These are phyloP conservation scores for Phialophora verrucosa DNA, from an alignment of 2,329 filamentous ascomycete species.

Conservation along the genomic window DNA sequence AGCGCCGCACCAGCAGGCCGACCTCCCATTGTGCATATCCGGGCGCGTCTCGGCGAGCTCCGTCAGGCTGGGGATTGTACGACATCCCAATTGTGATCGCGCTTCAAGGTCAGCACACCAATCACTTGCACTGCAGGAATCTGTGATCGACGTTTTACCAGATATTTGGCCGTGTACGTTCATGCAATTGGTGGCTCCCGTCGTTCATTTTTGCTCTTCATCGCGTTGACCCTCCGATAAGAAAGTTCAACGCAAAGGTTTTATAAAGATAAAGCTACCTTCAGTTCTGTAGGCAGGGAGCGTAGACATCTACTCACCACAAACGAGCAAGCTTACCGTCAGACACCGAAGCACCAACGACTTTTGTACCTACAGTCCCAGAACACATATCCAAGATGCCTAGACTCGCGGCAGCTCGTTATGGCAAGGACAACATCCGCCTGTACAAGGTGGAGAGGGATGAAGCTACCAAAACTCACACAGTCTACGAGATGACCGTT, in stretches of 20 bases:
- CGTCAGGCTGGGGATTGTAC: slow-evolving; percentile 27
- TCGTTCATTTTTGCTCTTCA: slow-evolving; percentile 23
- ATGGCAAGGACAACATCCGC: slow-evolving; percentile 90
- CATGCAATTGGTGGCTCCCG: slow-evolving; percentile 29
- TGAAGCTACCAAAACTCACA: slow-evolving; percentile 75
- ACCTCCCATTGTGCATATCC: not conserved
- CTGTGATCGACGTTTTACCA: slow-evolving; percentile 33
- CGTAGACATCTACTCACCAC: slow-evolving; percentile 1
- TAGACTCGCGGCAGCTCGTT: slow-evolving; percentile 53
- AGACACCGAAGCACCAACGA: not conserved
- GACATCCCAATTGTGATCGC: slow-evolving; percentile 8
- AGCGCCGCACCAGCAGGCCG: not conserved
- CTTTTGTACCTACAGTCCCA: not conserved
- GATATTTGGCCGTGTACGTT: slow-evolving; percentile 18
- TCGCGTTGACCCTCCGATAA: slow-evolving; percentile 30
- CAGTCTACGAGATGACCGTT: slow-evolving; percentile 93
- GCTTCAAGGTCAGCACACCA: slow-evolving; percentile 18
- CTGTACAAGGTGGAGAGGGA: slow-evolving; percentile 93
- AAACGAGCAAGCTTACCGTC: slow-evolving; percentile 4
- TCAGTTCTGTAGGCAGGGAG: not conserved
- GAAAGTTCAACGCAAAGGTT: slow-evolving; percentile 3
- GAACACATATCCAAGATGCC: slow-evolving; percentile 39
- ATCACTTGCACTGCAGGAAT: slow-evolving; percentile 26
- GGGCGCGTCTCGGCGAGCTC: slow-evolving; percentile 34
- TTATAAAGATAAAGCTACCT: slow-evolving; percentile 19